A percentile compares a stretch with the other conserved stretches of the same genome.
Evolutionary conservation across 106 monocot genomes (phyloP).

Genomic region (Dioscorea alata): DNA sequence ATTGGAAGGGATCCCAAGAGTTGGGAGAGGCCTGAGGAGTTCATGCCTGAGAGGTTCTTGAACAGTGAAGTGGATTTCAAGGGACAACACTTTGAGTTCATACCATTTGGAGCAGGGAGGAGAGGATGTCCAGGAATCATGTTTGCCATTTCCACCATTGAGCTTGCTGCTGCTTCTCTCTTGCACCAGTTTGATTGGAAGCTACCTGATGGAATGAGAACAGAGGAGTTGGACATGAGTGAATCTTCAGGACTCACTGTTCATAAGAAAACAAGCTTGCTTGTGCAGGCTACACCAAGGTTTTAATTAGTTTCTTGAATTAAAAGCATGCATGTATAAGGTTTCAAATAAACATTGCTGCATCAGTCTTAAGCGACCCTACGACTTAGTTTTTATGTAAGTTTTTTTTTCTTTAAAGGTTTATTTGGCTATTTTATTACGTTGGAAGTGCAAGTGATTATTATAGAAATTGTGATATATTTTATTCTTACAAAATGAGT

Average conservation of each 20-base stretch:
- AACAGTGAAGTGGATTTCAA: neutral
- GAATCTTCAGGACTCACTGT: neutral
- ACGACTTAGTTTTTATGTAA: no score
- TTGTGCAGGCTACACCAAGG: neutral
- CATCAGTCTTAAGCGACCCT: no score
- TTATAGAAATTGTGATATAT: no score
- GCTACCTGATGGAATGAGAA: neutral
- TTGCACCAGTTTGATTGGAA: conserved; percentile 8
- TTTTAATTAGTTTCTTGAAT: neutral
- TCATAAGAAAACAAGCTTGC: neutral
- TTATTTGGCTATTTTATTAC: no score
- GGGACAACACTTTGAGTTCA: neutral
- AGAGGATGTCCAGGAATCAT: conserved; percentile 7
- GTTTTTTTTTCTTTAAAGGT: no score
- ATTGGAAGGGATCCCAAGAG: conserved; percentile 6
- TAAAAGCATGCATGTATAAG: no score
- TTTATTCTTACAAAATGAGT: no score
- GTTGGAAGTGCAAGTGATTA: no score
- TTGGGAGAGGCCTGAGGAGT: conserved; percentile 3
- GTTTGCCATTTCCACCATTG: neutral
- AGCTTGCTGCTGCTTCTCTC: neutral
- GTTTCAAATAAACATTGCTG: no score
- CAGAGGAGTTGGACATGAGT: neutral
- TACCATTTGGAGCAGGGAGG: conserved; percentile 12
- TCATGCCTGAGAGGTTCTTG: conserved; percentile 8